Conservation (phyloP, 129 eudicot species). For the Daucus carota region DH1_v3.0 NC_030385.2:38545501-38546000, state of each 20-base stretch:
- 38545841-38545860: slow-evolving; percentile 31
- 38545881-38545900: slow-evolving; percentile 7
- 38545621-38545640: slow-evolving; percentile 31
- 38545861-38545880: slow-evolving; percentile 8
- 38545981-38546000: slow-evolving; percentile 4
- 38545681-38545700: slow-evolving; percentile 22
- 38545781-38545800: slow-evolving; percentile 34
- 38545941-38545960: slow-evolving; percentile 14
- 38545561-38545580: not conserved
- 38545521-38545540: too few relatives aligned
- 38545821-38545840: slow-evolving; percentile 32
- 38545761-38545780: slow-evolving; percentile 20
- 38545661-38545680: slow-evolving; percentile 69
- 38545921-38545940: slow-evolving; percentile 6
- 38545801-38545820: slow-evolving; percentile 33
- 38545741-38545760: slow-evolving; percentile 19
- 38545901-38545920: slow-evolving; percentile 4
- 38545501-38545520: not conserved
- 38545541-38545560: not conserved
- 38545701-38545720: slow-evolving; percentile 18
- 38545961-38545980: not conserved
- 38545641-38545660: slow-evolving; percentile 73
- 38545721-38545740: slow-evolving; percentile 12
- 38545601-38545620: slow-evolving; percentile 63
- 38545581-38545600: slow-evolving; percentile 15